A percentile compares a stretch with the other conserved stretches of the same genome.
phyloP scores from a whole-genome alignment of 176 grass and related monocot genomes.

The Pontederia crassipes region DNA sequence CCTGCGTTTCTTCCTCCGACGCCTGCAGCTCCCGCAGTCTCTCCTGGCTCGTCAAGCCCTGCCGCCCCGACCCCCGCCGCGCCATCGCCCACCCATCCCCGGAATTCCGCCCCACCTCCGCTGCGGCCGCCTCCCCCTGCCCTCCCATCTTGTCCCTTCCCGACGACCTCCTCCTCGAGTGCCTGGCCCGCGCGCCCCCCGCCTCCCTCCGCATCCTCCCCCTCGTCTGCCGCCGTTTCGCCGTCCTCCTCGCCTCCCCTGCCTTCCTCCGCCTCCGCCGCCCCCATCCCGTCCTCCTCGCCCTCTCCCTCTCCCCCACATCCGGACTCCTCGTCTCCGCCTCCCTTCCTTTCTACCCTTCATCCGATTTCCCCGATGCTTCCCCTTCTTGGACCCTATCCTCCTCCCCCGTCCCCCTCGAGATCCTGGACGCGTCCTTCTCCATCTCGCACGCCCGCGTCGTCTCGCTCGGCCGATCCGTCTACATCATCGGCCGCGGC shows the following conservation, averaged over 20 bases:
- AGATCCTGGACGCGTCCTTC: constrained; percentile 3
- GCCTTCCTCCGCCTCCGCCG: constrained; percentile 52
- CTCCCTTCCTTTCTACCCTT: constrained; percentile 21
- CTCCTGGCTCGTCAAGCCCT: constrained; percentile 58
- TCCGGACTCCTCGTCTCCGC: constrained; percentile 16
- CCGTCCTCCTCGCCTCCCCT: constrained; percentile 21
- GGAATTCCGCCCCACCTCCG: not conserved
- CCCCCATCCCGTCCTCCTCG: constrained; percentile 37
- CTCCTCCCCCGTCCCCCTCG: constrained; percentile 14
- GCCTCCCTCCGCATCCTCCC: constrained; percentile 39
- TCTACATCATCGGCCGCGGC: constrained; percentile 52
- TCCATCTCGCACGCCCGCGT: constrained; percentile 59
- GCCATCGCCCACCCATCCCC: constrained; percentile 28
- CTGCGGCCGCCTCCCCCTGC: not conserved
- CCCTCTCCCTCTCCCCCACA: constrained; percentile 31
- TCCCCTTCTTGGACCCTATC: constrained; percentile 7
- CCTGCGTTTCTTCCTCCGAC: constrained; percentile 4
- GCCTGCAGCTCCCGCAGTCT: constrained; percentile 62
- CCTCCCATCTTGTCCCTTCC: constrained; percentile 34
- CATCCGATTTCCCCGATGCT: not conserved
- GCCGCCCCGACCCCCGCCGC: constrained; percentile 54
- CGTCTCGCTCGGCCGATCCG: constrained; percentile 31
- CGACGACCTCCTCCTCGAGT: constrained; percentile 66
- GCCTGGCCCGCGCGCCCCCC: constrained; percentile 41
- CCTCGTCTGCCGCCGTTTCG: constrained; percentile 57